Base-by-base conservation (phyloP, 169 alveolate species). In the Cyclospora cayetanensis region DNA sequence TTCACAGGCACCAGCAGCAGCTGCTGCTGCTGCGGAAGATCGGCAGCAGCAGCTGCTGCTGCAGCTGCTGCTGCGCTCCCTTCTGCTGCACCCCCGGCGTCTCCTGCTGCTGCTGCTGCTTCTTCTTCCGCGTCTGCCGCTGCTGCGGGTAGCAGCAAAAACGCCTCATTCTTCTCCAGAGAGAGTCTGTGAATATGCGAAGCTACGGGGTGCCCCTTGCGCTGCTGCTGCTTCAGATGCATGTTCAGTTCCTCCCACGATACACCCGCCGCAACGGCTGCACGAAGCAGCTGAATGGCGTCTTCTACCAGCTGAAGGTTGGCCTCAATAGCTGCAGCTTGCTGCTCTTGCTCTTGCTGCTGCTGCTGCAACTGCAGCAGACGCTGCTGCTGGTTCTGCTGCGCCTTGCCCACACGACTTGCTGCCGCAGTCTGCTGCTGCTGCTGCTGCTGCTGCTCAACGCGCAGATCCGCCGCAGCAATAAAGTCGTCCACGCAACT, bases 121-220 rank as follows among this genome's bases (percentile, higher is more conserved):
- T 7, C 85, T 35, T 79, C 89, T 25, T 2, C 43, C 29, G 25
- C 53, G 5, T 2, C 89, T 39, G 22, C 89, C 2, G 4, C 41
- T 46, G 43, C 70, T 39, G 7, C 41, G 20, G 65, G 42, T 60
- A 90, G 90, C 72, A 90, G 93, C 43, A 90, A 43, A 22, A 43
- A 27, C 2, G 46, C 72, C 29, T 42, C 37, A 29, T 80, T 70
- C 63, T 84, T 76, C 63, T 84, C 91, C 88, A 93, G 46, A 27
- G 77, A 29, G 80, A 93, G 82, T 4, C 86, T 83, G 85, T 93
- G 94, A 18, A 93, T 85, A 53, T 90, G 93, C 39, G 86, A 42
- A 12, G 94, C 95, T 34, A 93, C 63, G 2, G 95, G 95, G 55
- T 93, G 95, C 18, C 93, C 94, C 74, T 42, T 35, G 68, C 90